Evolutionary conservation across 2,329 filamentous ascomycete genomes (phyloP), one percentile per base, ranked within the genome.

Genomic region (Sclerotinia spermophila): DNA sequence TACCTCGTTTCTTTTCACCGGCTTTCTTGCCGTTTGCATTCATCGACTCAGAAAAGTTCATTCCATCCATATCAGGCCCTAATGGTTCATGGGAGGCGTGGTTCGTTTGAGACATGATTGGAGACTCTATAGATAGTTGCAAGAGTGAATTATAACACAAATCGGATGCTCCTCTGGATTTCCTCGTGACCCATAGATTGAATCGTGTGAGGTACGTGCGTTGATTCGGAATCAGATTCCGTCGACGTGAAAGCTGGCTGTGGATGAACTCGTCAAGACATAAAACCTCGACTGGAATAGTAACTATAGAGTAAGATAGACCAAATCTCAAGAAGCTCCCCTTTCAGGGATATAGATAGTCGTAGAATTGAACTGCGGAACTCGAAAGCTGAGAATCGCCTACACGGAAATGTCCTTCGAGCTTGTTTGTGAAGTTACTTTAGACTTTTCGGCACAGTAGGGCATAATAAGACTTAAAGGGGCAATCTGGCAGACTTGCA

Each of bases 1-100:
- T 76, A 77, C 76, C 76, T 77, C 76, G 73, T 33, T 73, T 74
- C 72, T 76, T 75, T 17, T 27, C 35, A 24, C 42, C 40, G 10
- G 21, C 30, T 30, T 71, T 62, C 24, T 62, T 64, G 24, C 48
- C 53, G 42, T n/a, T 55, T 40, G 17, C 62, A 59, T 67, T 35
- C 6, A 51, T 27, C 17, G 30, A 59, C 21, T 59, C 55, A 10
- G 40, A 67, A 48, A 24, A 27, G 2, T 24, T 42, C n/a, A 35
- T 10, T 5, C 21, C 48, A 15, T 67, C 68, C 24, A 35, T n/a
- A 30, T 67, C 61, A 10, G 62, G 44, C 11, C 24, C 38, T 21
- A 33, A 15, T 19, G 53, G 24, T 33, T 60, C 44, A 15, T 67
- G 67, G 13, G 33, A 33, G 24, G n/a, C 33, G 33, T 58, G 33